phyloP scores from a whole-genome alignment of 2,329 filamentous ascomycete species.

The Bretziella fagacearum region DNA sequence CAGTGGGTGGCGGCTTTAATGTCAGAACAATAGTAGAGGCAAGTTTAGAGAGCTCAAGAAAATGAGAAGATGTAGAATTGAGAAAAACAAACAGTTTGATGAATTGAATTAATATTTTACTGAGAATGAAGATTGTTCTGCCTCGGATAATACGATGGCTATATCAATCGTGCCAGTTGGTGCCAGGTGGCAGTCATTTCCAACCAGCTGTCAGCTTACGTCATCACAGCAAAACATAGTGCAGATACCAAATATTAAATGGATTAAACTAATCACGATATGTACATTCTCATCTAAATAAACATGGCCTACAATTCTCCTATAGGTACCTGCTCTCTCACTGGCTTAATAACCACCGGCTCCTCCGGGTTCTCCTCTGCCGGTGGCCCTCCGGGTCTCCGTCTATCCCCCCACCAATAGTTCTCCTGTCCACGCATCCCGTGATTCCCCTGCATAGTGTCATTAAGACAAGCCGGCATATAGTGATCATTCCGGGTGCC shows the following conservation, averaged over 20 bases:
- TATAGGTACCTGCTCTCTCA: not conserved
- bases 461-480: conserved; percentile 10
- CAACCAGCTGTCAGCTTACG: not conserved
- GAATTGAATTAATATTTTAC: not conserved
- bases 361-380: not conserved
- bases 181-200: not conserved
- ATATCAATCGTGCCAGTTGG: too few species aligned
- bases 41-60: too few species aligned
- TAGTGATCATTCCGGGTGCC: conserved; percentile 37
- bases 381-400: not conserved
- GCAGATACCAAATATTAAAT: too few species aligned
- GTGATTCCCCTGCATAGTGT: not conserved
- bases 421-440: not conserved
- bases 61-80: too few species aligned
- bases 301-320: not conserved
- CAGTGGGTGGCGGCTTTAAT: too few species aligned
- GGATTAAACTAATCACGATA: too few species aligned
- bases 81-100: too few species aligned
- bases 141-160: too few species aligned
- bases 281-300: not conserved
- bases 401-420: conserved; percentile 9
- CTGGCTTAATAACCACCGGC: not conserved
- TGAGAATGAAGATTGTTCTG: too few species aligned
- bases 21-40: too few species aligned
- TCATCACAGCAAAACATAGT: too few species aligned